Conservation (phyloP, 768 basidiomycete genomes). For the Mycena rosella region DNA sequence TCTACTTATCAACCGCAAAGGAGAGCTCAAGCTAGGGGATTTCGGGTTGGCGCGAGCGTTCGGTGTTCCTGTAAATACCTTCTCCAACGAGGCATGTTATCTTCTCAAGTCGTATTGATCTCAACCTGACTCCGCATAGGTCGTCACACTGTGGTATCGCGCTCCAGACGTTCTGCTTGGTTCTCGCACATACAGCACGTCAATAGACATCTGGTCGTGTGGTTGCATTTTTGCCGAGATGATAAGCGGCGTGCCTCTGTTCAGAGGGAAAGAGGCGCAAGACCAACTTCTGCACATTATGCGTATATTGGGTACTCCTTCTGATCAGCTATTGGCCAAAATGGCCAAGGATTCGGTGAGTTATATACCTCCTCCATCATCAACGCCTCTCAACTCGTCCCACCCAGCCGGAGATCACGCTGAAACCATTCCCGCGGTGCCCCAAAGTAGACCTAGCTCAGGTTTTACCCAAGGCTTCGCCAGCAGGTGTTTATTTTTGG, state of each 20-base stretch:
- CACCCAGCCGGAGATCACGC: conserved; percentile 80
- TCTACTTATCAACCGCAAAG: conserved; percentile 95
- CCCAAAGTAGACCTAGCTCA: conserved; percentile 86
- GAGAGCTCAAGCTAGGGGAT: conserved; percentile 97
- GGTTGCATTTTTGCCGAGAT: conserved; percentile 99
- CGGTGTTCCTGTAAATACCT: conserved; percentile 99
- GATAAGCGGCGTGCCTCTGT: conserved; percentile 95
- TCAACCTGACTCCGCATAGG: conserved; percentile 59
- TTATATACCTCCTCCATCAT: conserved; percentile 24
- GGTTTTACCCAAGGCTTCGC: conserved; percentile 87
- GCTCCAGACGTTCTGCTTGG: conserved; percentile 98
- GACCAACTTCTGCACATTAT: conserved; percentile 99
- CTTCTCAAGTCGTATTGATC: not conserved
- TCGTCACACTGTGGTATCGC: conserved; percentile 98
- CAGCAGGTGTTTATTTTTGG: conserved; percentile 67
- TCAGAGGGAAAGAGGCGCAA: conserved; percentile 91
- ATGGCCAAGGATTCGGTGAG: conserved; percentile 91
- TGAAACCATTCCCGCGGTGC: conserved; percentile 90
- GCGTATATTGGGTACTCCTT: conserved; percentile 96
- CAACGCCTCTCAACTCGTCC: conserved; percentile 6
- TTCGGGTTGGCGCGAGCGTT: conserved; percentile 98
- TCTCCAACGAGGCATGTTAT: conserved; percentile 86
- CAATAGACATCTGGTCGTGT: conserved; percentile 98
- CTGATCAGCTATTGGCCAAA: conserved; percentile 88
- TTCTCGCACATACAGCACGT: conserved; percentile 96